Evolutionary conservation across 2,329 filamentous ascomycete genomes (phyloP), one percentile per base, ranked within the genome.

Genomic region (Fusarium clavum): DNA sequence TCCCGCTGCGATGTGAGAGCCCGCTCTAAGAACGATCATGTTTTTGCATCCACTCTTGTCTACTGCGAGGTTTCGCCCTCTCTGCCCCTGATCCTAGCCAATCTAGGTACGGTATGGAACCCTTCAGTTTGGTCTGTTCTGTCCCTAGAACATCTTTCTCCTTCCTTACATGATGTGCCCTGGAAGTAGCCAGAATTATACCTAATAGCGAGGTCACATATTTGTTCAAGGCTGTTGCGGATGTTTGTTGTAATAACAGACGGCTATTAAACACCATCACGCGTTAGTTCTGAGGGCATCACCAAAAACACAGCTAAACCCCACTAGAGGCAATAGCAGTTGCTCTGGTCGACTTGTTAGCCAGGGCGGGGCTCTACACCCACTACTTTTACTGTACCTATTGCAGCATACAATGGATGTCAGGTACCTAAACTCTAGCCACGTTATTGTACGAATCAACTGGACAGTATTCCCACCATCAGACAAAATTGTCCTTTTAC

Each of bases 1-100:
- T 70, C 63, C 68, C 68, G 68, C 49, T 69, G 54, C 67, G 52
- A 69, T 69, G 63, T 59, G 48, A 69, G 55, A 71, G 55, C 67
- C 47, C 55, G 51, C 47, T 70, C 54, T 59, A 55, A 67, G 38
- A 56, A 53, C 46, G 61, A 66, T 61, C 55, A 58, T 57, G 44
- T 53, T 56, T 54, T 25, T 46, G 38, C 51, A 48, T 53, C 67
- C 38, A 48, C 54, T 51, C 68, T 56, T 61, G 48, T 57, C 59
- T 67, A 48, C 30, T 55, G 45, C 38, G 46, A 60, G 59, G 68
- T 67, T 71, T 51, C 30, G 48, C n/a, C 68, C 64, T 48, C 55
- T 69, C 55, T 70, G 64, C 56, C 68, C 68, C 56, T 71, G 68
- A 71, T 53, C 68, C 68, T 48, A 43, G 68, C 25, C 55, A 24